Evolutionary conservation across 495 filamentous ascomycete species (phyloP), one percentile per base, ranked within the genome.

Genomic region (Penicillium waksmanii): DNA sequence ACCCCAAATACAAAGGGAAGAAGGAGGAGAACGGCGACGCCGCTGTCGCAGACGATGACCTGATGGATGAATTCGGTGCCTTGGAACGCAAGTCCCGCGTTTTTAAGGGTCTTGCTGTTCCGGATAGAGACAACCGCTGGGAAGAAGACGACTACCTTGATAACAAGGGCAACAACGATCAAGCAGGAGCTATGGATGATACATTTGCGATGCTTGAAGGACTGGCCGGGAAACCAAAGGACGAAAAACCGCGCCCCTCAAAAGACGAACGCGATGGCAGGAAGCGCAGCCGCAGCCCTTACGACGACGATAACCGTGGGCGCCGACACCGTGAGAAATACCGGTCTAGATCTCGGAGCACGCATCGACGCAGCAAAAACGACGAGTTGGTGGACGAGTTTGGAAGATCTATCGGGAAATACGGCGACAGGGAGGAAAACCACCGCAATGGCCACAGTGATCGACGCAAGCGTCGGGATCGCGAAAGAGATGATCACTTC

Each of bases 181-280:
- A 75, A 57, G 68, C 65, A 13, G 86, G 86, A 67, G 88, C 87
- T 27, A 91, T 97, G 73, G 95, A 98, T 67, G 96, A 99, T 73
- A 96, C 95, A 7, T 86, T 99, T 68, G 92, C 92, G 5, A 84
- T 94, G 71, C 76, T 99, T 19, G 96, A 98, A 70, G 88, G 89
- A 17, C 77, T 98, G 42, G 93, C 91, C 53, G 84, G 86, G 13
- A 93, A 94, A 61, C 75, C 78, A 40, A 78, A 76, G 69, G 65
- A 80, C 56, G 68, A 76, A 59, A 65, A 74, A 66, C 57, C 80
- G 38, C 65, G 60, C 35, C 38, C 65, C 21, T 40, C 65, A 4
- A 64, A 59, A 54, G 66, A 74, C 34, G 66, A 79, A n/a, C 69
- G 69, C 46, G 71, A 73, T 23, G 79, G 73, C 54, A 74, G 85